Evolutionary conservation across 345 rosid genomes (phyloP), one percentile per base, ranked within the genome.

Genomic region (Syzygium oleosum): DNA sequence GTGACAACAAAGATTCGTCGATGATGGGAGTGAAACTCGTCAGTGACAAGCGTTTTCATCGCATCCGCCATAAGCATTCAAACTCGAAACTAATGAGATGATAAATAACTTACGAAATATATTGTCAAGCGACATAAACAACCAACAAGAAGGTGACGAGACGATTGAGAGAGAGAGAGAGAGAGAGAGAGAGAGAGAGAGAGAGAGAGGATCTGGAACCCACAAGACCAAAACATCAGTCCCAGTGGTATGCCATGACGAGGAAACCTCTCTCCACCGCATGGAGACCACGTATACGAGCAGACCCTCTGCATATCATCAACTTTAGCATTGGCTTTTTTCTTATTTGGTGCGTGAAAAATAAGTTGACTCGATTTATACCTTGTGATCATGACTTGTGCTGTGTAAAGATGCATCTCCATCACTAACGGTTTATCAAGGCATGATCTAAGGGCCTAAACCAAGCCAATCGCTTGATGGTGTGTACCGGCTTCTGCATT

Each of bases 391-490:
- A 15, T 14, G 41, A 14, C 2, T 0, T 15, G 1, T 15, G 7
- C 17, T 16, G 11, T 16, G 6, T 16, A 65, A 65, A 29, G 78
- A 38, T 65, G 4, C 41, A 68, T 31, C 19, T 61, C 29, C 17
- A n/a, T n/a, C 23, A 8, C 6, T 68, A 31, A 31, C 19, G 12
- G 41, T 29, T 65, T 17, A 31, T 65, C 23, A 4, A 68, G 23
- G 21, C 21, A 34, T 34, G 6, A 34, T 14, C 1, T 16, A 0
- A 38, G 23, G 23, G 38, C 12, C 6, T 68, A 0, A 31, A 31
- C 2, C 23, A 2, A 9, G 3, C 17, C 7, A 0, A 68, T 31
- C 11, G 46, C 23, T 68, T 7, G 41, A 65, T 0, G 5, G 22
- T 5, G 4, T 63, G 9, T 63, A 16, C 2, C 0, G 3, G 17